A percentile compares a stretch with the other conserved stretches of the same genome.
Evolutionary conservation across 257 asterid species (phyloP).

Genomic region (Solanum etuberosum): DNA sequence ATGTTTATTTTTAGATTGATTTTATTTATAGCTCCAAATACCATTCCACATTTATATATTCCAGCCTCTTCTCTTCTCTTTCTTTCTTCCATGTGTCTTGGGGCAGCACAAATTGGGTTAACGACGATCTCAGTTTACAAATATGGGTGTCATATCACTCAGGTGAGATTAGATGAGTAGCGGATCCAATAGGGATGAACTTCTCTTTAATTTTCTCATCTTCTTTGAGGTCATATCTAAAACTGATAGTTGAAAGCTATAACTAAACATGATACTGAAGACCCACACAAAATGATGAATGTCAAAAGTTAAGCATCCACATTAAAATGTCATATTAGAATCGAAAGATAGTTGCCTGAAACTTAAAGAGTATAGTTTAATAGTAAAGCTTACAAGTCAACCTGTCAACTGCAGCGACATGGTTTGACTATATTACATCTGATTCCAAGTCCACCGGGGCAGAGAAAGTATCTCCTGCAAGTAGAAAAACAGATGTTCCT

Average conservation of each 20-base stretch:
- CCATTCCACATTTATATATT: not conserved
- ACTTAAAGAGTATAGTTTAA: not conserved
- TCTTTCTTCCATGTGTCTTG: not conserved
- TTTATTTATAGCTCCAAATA: not conserved
- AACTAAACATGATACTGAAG: not conserved
- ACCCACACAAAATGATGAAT: not conserved
- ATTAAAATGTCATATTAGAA: not conserved
- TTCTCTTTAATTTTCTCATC: not conserved
- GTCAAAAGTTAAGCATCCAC: not conserved
- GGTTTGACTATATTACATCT: not conserved
- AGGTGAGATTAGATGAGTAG: not conserved
- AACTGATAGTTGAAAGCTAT: not conserved
- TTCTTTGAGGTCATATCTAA: not conserved
- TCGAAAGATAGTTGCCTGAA: not conserved
- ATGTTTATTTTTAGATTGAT: not conserved
- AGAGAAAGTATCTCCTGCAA: not conserved
- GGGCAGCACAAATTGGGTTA: not conserved
- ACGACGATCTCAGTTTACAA: not conserved
- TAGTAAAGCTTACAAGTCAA: not conserved
- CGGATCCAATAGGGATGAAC: not conserved
- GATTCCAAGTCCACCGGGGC: not conserved
- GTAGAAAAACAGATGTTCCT: not conserved
- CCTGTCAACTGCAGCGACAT: not conserved
- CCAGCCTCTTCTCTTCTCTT: not conserved
- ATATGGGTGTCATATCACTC: not conserved